These are phyloP conservation scores for Phaeosphaeriaceae sp. DNA, from an alignment of 2,329 filamentous ascomycete genomes.

Conservation along the genomic window DNA sequence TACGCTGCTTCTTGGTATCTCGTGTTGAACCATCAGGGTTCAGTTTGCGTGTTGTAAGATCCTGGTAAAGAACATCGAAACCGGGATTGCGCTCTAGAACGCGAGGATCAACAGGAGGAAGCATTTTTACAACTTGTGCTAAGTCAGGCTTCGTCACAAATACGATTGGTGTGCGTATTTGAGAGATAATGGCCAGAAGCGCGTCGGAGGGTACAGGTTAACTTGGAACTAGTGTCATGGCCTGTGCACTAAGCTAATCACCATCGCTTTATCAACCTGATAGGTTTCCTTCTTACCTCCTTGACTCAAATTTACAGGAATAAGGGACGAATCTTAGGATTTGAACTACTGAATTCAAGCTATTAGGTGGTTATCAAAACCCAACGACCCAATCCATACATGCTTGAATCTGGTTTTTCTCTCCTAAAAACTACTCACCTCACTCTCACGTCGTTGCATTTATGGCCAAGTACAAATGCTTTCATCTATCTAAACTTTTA, in stretches of 20 bases:
- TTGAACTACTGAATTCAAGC: too few relatives aligned
- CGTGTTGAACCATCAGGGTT: slow-evolving; percentile 53
- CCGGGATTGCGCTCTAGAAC: slow-evolving; percentile 50
- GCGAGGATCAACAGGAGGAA: slow-evolving; percentile 49
- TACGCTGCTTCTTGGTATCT: slow-evolving; percentile 51
- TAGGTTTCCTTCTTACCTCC: too few relatives aligned
- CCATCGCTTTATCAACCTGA: too few relatives aligned
- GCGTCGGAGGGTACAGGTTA: background rate
- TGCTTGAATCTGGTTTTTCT: too few relatives aligned
- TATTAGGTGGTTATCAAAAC: too few relatives aligned
- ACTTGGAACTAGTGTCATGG: background rate
- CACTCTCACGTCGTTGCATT: too few relatives aligned
- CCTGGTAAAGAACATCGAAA: slow-evolving; percentile 54
- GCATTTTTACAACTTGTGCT: slow-evolving; percentile 35
- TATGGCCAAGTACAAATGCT: too few relatives aligned
- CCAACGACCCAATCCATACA: too few relatives aligned
- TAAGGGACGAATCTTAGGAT: too few relatives aligned
- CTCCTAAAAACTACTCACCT: too few relatives aligned
- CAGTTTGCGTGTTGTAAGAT: slow-evolving; percentile 52
- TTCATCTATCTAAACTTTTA: too few relatives aligned
- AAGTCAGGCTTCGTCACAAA: background rate
- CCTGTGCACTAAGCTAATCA: background rate
- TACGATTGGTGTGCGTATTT: background rate
- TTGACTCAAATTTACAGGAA: too few relatives aligned
- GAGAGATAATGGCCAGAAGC: background rate